Base-by-base conservation (phyloP, 768 basidiomycete genomes). In the Termitomyces titanicus region DNA sequence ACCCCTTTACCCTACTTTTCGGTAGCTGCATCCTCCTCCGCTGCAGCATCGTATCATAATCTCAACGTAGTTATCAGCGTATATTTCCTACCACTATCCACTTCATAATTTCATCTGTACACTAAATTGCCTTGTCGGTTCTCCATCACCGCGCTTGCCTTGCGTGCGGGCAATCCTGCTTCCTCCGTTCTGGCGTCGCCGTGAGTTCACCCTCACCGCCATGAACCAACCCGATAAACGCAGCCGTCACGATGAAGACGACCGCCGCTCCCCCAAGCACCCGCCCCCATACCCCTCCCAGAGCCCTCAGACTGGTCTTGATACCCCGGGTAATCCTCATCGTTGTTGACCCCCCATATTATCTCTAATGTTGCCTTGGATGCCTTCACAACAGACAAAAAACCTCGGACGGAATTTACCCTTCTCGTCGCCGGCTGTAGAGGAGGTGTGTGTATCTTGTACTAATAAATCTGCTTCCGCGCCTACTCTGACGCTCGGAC, bases 341-440 rank as follows among this genome's bases (percentile, higher is more conserved):
- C 42, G 51, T 13, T 42, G 29, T 47, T 49, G 53, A 61, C 58
- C 58, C 31, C 55, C 61, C 40, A 42, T 59, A 33, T 44, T 47
- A 35, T 55, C 57, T 51, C 61, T 64, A 62, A 64, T 64, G 47
- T 47, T 49, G 17, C 43, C 55, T 54, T 59, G 34, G 31, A 57
- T 61, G 29, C 59, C 39, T 52, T 54, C 51, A 52, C 56, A 43
- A 56, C 66, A 72, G 75, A n/a, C n/a, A n/a, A 74, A 51, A 64
- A 58, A 57, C 43, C 63, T 61, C 70, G 70, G 60, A 71, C 75
- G 62, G 74, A 77, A 60, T 75, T 76, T 75, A 85, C 86, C 63
- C 74, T 92, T 70, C 86, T 92, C 75, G 89, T 90, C 66, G 90
- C 89, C 55, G 90, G 90, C 49, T 84, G 82, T 67, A 78, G 86